Percentiles rank a stretch among this genome's conserved stretches.
Conservation (phyloP, 2,329 filamentous ascomycete species). For the Cladosporium colombiae region DNA sequence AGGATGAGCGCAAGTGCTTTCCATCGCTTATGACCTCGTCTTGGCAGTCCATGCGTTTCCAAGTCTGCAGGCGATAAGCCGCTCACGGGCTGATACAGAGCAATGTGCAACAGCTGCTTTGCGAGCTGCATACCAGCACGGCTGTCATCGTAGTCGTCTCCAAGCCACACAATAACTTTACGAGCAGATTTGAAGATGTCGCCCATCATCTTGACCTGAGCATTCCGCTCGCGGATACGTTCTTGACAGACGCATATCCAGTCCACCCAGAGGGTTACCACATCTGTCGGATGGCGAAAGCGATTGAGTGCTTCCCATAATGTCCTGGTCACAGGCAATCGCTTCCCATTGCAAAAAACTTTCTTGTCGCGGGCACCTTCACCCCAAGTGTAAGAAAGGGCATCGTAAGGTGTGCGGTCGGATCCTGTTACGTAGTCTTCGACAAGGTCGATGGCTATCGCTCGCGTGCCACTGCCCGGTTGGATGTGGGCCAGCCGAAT, state of each 20-base stretch:
- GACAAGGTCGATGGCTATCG: conserved; percentile 30
- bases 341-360: conserved; percentile 33
- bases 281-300: conserved; percentile 28
- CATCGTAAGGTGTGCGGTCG: conserved; percentile 31
- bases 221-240: conserved; percentile 31
- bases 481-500: conserved; percentile 33
- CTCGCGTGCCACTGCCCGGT: conserved; percentile 30
- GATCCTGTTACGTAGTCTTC: conserved; percentile 30
- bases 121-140: conserved; percentile 34
- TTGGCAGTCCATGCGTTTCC: conserved; percentile 32
- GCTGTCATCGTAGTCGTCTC: conserved; percentile 32
- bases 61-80: conserved; percentile 24
- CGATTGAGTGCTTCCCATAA: conserved; percentile 33
- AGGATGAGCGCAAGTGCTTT: conserved; percentile 32
- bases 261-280: conserved; percentile 34
- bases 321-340: conserved; percentile 30
- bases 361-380: conserved; percentile 25
- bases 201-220: conserved; percentile 37
- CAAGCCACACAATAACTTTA: conserved; percentile 36
- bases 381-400: conserved; percentile 36
- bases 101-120: conserved; percentile 30
- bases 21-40: conserved; percentile 30
- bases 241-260: conserved; percentile 37
- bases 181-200: conserved; percentile 34
- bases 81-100: conserved; percentile 21